phyloP scores from a whole-genome alignment of 768 basidiomycete genomes.

The Leccinellum albellum region DNA sequence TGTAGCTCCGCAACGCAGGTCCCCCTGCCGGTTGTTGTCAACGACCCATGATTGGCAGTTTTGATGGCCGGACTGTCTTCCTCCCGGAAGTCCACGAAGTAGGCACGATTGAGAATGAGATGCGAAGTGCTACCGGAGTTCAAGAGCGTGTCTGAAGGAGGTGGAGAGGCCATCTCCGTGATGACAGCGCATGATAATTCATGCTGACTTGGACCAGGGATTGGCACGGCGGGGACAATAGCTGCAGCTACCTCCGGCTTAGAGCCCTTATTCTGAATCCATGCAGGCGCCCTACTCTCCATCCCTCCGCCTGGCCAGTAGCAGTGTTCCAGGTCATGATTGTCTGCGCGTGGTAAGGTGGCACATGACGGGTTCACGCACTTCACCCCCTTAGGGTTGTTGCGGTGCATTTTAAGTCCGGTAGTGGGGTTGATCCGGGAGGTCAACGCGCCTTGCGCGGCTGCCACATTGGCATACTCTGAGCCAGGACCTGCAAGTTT shows the following conservation, averaged over 20 bases:
- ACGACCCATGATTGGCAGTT: background rate
- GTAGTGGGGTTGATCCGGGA: background rate
- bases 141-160: background rate
- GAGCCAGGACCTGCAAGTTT: background rate
- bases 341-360: background rate
- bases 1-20: background rate
- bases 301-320: background rate
- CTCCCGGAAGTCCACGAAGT: background rate
- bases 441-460: accelerated
- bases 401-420: background rate
- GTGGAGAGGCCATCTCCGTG: background rate
- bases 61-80: background rate
- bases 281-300: background rate
- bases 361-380: background rate
- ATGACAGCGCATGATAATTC: background rate
- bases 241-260: background rate
- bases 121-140: background rate
- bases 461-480: background rate
- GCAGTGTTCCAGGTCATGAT: background rate
- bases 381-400: background rate
- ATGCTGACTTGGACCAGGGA: background rate
- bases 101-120: background rate
- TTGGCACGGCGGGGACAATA: background rate
- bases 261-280: background rate
- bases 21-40: background rate